These are phyloP conservation scores for Magnusiomyces ingens DNA, from an alignment of 1,139 yeast species.

Conservation along the genomic window DNA sequence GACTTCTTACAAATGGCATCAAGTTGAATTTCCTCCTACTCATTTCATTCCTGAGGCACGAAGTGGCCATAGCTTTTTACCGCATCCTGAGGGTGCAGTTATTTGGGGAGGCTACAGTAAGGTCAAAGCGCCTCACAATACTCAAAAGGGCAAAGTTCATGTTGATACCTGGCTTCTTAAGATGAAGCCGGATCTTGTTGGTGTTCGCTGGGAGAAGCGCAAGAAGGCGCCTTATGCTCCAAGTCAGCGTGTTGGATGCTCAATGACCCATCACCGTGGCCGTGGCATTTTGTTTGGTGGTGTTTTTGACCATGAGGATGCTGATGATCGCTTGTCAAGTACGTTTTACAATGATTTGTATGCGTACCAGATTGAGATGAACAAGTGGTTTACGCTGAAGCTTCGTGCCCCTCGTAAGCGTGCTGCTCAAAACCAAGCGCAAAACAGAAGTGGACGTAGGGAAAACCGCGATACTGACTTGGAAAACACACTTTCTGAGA, in stretches of 20 bases:
- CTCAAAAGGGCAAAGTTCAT: constrained; percentile 88
- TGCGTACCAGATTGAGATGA: constrained; percentile 77
- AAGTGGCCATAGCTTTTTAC: constrained; percentile 85
- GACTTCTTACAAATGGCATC: constrained; percentile 83
- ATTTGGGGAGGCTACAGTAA: constrained; percentile 93
- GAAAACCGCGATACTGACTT: constrained; percentile 66
- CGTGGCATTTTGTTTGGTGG: constrained; percentile 95
- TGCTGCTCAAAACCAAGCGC: constrained; percentile 33
- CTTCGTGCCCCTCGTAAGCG: constrained; percentile 59
- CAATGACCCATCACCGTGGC: constrained; percentile 82
- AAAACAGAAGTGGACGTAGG: constrained; percentile 38
- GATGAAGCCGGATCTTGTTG: constrained; percentile 81
- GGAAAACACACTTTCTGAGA: constrained; percentile 69
- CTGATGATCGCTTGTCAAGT: constrained; percentile 85
- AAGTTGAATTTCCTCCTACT: constrained; percentile 78
- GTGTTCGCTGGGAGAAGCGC: constrained; percentile 80
- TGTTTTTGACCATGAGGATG: constrained; percentile 89
- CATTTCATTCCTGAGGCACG: constrained; percentile 84
- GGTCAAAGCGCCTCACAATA: constrained; percentile 82
- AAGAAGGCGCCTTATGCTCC: constrained; percentile 86
- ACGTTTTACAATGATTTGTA: constrained; percentile 74
- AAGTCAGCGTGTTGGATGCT: constrained; percentile 90
- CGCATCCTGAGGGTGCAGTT: constrained; percentile 78
- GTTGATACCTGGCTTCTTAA: constrained; percentile 82
- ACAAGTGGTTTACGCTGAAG: constrained; percentile 78